Base-by-base conservation (phyloP, 75 land plant species). In the Pinus tabuliformis region DNA sequence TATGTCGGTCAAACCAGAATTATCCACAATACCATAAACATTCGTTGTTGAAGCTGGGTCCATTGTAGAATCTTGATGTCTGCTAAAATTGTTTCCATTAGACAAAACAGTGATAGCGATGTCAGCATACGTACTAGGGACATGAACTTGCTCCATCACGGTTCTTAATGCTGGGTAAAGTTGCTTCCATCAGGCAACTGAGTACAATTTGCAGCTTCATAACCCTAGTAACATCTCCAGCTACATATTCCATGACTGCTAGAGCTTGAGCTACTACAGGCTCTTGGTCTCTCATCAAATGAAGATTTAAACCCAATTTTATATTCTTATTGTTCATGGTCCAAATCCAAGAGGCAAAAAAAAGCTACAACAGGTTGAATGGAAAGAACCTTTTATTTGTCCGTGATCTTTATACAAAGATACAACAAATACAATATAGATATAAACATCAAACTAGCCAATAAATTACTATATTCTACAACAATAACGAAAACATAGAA, bases 271-370 rank as follows among this genome's bases (percentile, higher is more conserved):
- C 81, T 54, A 79, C 72, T n/a, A 62, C 56, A 24, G 81, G n/a
- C 52, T 85, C 86, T 59, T 80, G 65, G 58, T 81, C 80, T 36
- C 75, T 73, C 86, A 85, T 84, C 22, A 28, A 49, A 75, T 16
- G 17, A 75, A 66, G 8, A 6, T 66, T 37, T 16, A 39, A 66
- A 36, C 17, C n/a, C 8, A 39, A 18, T 17, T 33, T 5, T 66
- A 7, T 20, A 7, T 37, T 3, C 3, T 37, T 37, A 37, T 37
- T 37, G 39, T 3, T 5, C 39, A 5, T 26, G 26, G 26, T 26
- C 26, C 26, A 26, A 26, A 26, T 26, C 26, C 26, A 26, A 26
- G 26, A 26, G 26, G 26, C 0, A 26, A 26, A 26, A 26, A 26
- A 0, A 26, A 26, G 0, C 26, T 26, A 26, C 26, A 26, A 26